phyloP scores from a whole-genome alignment of 495 filamentous ascomycete genomes.

The Hypoxylon perforatum region DNA sequence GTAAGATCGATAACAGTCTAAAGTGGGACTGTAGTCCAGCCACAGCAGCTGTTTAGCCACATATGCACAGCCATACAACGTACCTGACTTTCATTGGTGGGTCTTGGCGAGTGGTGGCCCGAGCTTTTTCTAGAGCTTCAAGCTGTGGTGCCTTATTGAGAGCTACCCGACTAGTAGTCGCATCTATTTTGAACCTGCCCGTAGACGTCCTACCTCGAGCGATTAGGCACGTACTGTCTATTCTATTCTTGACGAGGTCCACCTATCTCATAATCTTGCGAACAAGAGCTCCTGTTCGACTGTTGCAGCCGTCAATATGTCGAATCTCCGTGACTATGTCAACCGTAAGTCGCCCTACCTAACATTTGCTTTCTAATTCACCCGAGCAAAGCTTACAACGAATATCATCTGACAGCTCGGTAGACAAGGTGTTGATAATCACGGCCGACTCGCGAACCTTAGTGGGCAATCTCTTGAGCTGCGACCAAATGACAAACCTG shows the following conservation, averaged over 20 bases:
- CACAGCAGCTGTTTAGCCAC: too few relatives aligned
- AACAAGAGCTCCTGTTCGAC: not conserved
- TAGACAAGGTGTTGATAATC: slow-evolving; percentile 91
- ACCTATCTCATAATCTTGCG: not conserved
- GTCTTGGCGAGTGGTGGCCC: slow-evolving; percentile 17
- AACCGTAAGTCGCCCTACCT: slow-evolving; percentile 43
- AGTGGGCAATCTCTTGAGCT: slow-evolving; percentile 83
- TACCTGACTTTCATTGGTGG: too few relatives aligned
- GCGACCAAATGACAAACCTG: slow-evolving; percentile 92
- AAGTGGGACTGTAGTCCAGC: too few relatives aligned
- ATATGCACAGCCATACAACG: too few relatives aligned
- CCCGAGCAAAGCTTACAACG: slow-evolving; percentile 24
- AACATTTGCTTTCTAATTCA: not conserved
- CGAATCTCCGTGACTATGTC: slow-evolving; percentile 47
- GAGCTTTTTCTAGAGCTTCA: slow-evolving; percentile 14
- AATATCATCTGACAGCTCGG: slow-evolving; percentile 41
- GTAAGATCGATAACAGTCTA: too few relatives aligned
- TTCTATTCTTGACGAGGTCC: not conserved
- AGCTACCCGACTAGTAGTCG: slow-evolving; percentile 19
- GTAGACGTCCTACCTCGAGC: not conserved
- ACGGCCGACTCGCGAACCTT: slow-evolving; percentile 93
- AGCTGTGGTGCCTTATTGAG: slow-evolving; percentile 16
- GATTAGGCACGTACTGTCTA: not conserved
- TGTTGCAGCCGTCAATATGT: slow-evolving; percentile 35
- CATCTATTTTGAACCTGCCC: slow-evolving; percentile 6